These are phyloP conservation scores for Mucor saturninus DNA, from an alignment of 371 early-diverging fungal genomes.

Conservation along the genomic window DNA sequence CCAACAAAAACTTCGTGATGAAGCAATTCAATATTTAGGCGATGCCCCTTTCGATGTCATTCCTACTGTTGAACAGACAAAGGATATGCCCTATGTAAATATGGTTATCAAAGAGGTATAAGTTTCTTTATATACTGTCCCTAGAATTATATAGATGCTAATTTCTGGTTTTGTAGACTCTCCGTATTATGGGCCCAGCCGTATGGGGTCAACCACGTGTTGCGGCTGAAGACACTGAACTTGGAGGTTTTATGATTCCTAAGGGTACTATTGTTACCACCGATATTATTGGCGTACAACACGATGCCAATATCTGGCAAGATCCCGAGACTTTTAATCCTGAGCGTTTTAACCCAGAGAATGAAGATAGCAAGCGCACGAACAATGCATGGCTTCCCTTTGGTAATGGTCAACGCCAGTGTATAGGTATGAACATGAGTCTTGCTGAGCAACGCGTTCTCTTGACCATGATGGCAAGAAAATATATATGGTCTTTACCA, in stretches of 20 bases:
- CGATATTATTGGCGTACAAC: constrained; percentile 40
- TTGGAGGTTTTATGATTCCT: constrained; percentile 48
- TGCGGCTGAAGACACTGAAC: constrained; percentile 35
- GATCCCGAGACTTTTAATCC: constrained; percentile 54
- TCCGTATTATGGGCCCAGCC: no score
- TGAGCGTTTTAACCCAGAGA: constrained; percentile 48
- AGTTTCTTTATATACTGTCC: no score
- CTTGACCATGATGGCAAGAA: constrained; percentile 30
- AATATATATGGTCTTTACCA: no score
- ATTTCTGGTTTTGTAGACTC: no score
- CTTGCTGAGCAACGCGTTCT: constrained; percentile 53
- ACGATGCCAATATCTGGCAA: constrained; percentile 45
- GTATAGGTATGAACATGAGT: constrained; percentile 62
- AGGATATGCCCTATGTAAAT: constrained; percentile 47
- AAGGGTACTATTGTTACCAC: constrained; percentile 41
- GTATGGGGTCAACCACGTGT: constrained; percentile 2
- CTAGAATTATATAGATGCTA: no score
- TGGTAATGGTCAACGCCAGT: constrained; percentile 53
- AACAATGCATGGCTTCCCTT: constrained; percentile 53
- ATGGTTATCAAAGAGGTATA: constrained; percentile 44
- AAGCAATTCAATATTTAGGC: constrained; percentile 58
- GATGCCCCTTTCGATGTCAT: constrained; percentile 43
- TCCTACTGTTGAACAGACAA: constrained; percentile 51
- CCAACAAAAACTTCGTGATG: constrained; percentile 32
- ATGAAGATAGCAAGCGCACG: constrained; percentile 28